A percentile compares a stretch with the other conserved stretches of the same genome.
Evolutionary conservation across 1,284 basidiomycete genomes (phyloP).

Genomic region (Amylostereum chailletii): DNA sequence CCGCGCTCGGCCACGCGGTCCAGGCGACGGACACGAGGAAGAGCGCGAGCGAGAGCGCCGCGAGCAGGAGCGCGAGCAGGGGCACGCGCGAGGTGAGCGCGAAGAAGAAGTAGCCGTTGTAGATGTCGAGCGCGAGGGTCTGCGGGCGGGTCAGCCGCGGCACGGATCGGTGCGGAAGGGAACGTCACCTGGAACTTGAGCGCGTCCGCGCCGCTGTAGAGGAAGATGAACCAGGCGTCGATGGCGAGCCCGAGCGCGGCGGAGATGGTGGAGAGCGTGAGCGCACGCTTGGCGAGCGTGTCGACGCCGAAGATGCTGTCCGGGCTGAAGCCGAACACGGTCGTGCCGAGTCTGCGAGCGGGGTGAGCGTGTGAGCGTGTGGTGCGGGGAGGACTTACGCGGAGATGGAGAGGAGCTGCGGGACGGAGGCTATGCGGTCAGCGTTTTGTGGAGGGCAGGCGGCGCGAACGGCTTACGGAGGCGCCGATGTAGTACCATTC

Average conservation of each 20-base stretch:
- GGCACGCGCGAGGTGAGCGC: background rate
- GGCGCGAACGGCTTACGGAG: conserved; percentile 15
- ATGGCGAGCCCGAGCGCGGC: background rate
- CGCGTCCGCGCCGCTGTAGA: background rate
- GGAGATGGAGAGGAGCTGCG: conserved; percentile 18
- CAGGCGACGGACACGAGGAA: background rate
- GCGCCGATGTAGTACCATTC: conserved; percentile 28
- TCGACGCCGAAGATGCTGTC: background rate
- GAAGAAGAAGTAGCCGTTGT: background rate
- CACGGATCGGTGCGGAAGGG: background rate
- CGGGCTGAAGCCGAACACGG: conserved; percentile 5
- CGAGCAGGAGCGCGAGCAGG: background rate
- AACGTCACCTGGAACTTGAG: background rate
- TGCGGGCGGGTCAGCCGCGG: background rate
- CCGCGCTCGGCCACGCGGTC: background rate
- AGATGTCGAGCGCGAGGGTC: background rate
- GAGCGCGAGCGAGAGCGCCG: background rate
- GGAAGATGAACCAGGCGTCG: background rate
- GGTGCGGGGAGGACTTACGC: conserved; percentile 12
- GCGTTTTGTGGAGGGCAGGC: no score
- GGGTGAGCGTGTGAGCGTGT: no score
- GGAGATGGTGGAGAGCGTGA: background rate
- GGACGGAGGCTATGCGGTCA: background rate
- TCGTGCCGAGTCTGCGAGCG: conserved; percentile 21
- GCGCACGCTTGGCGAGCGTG: background rate